These are phyloP conservation scores for Vicia faba DNA, from an alignment of 306 rosid species.

Conservation along the genomic window DNA sequence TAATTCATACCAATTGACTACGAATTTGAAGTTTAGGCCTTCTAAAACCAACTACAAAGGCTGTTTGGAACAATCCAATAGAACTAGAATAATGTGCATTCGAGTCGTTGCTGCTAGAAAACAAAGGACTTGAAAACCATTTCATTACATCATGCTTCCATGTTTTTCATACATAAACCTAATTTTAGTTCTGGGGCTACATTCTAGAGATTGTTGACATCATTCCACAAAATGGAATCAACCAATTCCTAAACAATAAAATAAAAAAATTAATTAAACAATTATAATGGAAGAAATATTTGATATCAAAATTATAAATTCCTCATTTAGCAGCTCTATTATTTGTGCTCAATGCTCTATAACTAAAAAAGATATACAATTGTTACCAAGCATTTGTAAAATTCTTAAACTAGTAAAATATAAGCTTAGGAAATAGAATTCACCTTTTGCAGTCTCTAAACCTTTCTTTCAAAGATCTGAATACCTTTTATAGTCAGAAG, in stretches of 20 bases:
- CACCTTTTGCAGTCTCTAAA: conserved; percentile 71
- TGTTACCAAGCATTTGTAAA: too few relatives aligned
- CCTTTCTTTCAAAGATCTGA: conserved; percentile 79
- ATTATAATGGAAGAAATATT: not conserved
- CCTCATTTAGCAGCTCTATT: conserved; percentile 82
- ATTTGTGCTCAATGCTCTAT: too few relatives aligned
- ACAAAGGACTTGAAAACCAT: conserved; percentile 66
- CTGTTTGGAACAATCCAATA: conserved; percentile 50
- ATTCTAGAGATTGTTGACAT: conserved; percentile 57
- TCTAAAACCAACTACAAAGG: conserved; percentile 59
- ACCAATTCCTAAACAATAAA: conserved; percentile 64
- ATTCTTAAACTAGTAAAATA: too few relatives aligned
- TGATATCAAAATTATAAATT: conserved; percentile 39
- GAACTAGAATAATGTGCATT: conserved; percentile 51
- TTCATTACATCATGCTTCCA: conserved; percentile 86
- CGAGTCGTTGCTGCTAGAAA: conserved; percentile 41
- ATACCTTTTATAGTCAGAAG: conserved; percentile 63
- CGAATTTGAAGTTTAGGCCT: conserved; percentile 89
- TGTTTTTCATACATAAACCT: conserved; percentile 74
- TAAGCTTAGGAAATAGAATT: too few relatives aligned
- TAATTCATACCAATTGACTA: too few relatives aligned
- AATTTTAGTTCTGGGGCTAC: conserved; percentile 54
- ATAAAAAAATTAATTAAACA: conserved; percentile 38
- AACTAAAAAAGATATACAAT: too few relatives aligned
- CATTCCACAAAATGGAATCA: conserved; percentile 73